phyloP scores from a whole-genome alignment of 345 rosid genomes.

The Cardiospermum halicacabum region DNA sequence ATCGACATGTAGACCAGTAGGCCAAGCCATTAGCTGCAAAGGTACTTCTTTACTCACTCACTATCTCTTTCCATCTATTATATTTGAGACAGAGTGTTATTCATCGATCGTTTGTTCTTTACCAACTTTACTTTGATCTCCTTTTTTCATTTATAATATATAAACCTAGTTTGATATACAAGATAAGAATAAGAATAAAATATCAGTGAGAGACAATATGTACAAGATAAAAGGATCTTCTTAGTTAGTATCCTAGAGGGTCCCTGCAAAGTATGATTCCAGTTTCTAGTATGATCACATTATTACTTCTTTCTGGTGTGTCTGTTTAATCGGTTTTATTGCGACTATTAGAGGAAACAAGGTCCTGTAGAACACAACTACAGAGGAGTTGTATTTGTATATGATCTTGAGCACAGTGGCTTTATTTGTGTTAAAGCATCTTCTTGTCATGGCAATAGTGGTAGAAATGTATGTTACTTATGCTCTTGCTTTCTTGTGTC shows the following conservation, averaged over 20 bases:
- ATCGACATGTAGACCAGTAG: too few species aligned
- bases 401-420: conserved; percentile 96
- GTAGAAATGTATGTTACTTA: conserved; percentile 55
- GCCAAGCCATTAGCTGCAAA: too few species aligned
- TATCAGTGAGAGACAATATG: conserved; percentile 78
- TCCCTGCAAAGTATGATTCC: conserved; percentile 70
- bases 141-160: too few species aligned
- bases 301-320: conserved; percentile 10
- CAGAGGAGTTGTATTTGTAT: conserved; percentile 65
- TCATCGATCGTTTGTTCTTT: too few species aligned
- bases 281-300: conserved; percentile 8
- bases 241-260: conserved; percentile 80
- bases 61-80: too few species aligned
- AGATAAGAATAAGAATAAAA: conserved; percentile 63
- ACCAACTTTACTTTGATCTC: too few species aligned
- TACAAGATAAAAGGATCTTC: too few species aligned
- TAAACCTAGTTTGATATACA: conserved; percentile 55
- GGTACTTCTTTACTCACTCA: too few species aligned
- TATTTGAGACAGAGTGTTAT: too few species aligned
- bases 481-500: too few species aligned
- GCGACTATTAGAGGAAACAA: conserved; percentile 68
- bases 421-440: conserved; percentile 80
- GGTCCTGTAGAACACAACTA: conserved; percentile 91
- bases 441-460: conserved; percentile 51
- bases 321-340: conserved; percentile 9